phyloP scores from a whole-genome alignment of 2,329 filamentous ascomycete genomes.

The Colletotrichum tabaci region DNA sequence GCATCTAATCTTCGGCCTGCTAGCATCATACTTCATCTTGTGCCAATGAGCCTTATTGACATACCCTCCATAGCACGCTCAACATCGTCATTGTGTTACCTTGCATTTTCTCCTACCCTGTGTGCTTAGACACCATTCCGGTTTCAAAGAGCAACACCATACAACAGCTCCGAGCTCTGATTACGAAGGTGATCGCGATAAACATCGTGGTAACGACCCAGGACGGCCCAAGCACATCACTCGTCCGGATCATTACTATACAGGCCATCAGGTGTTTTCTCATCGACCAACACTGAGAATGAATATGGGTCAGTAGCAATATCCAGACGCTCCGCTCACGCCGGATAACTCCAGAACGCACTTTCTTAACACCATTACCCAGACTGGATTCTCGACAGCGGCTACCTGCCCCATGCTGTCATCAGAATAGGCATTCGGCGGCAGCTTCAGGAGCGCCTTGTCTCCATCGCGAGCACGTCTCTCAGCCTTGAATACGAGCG shows the following conservation, averaged over 20 bases:
- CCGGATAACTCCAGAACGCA: neutral
- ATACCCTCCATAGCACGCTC: neutral
- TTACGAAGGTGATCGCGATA: neutral
- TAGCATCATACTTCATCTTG: neutral
- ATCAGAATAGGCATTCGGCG: constrained; percentile 76
- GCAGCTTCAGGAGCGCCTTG: constrained; percentile 74
- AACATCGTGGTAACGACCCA: neutral
- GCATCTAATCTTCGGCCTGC: neutral
- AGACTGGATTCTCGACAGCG: constrained; percentile 75
- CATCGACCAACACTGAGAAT: neutral
- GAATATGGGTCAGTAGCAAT: constrained; percentile 33
- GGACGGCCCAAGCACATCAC: neutral
- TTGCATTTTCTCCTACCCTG: neutral
- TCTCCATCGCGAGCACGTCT: constrained; percentile 67
- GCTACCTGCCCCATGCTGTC: constrained; percentile 74
- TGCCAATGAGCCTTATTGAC: neutral
- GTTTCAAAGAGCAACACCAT: constrained; percentile 14
- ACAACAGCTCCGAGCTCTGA: neutral
- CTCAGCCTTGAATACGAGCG: constrained; percentile 67
- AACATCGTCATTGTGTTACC: neutral
- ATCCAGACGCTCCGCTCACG: neutral
- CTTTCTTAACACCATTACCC: constrained; percentile 17
- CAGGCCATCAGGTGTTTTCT: neutral
- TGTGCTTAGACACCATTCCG: constrained; percentile 14
- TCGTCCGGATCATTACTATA: neutral